phyloP scores from a whole-genome alignment of 1,284 basidiomycete species.

The Leccinum cinnamomeum region DNA sequence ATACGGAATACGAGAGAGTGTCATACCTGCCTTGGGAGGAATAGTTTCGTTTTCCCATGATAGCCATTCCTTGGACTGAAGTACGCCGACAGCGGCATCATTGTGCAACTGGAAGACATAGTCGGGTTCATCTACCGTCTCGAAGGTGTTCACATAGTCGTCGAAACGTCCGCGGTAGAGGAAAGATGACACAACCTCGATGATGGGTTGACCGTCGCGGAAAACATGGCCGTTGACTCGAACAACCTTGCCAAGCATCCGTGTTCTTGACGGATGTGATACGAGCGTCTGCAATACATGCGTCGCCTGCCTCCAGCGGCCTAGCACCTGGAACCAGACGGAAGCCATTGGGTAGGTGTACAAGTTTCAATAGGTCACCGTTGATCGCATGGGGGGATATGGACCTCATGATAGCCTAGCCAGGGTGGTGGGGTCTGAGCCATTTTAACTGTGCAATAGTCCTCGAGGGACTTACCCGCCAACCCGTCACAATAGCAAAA shows the following conservation, averaged over 20 bases:
- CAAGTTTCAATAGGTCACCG: conserved; percentile 92
- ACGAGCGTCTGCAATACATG: conserved; percentile 86
- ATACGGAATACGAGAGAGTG: conserved; percentile 82
- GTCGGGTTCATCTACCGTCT: conserved; percentile 85
- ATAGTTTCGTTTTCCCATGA: conserved; percentile 87
- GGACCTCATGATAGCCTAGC: conserved; percentile 91
- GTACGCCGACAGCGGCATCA: conserved; percentile 83
- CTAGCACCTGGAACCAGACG: conserved; percentile 78
- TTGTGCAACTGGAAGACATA: conserved; percentile 78
- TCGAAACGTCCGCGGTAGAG: conserved; percentile 93
- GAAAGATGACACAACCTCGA: conserved; percentile 95
- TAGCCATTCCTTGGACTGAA: conserved; percentile 96
- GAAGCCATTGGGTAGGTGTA: conserved; percentile 97
- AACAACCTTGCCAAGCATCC: conserved; percentile 89
- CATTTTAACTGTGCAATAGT: conserved; percentile 9
- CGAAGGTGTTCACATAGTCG: conserved; percentile 96
- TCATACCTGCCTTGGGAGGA: conserved; percentile 77
- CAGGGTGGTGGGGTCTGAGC: conserved; percentile 13
- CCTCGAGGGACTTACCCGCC: conserved; percentile 68
- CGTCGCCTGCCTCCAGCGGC: conserved; percentile 82
- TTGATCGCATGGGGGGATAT: conserved; percentile 93
- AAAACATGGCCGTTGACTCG: conserved; percentile 88
- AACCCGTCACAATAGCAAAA: conserved; percentile 97
- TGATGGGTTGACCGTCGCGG: conserved; percentile 75
- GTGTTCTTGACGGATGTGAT: conserved; percentile 91